A percentile compares a stretch with the other conserved stretches of the same genome.
phyloP scores from a whole-genome alignment of 257 asterid genomes.

The Verbascum thapsus region DNA sequence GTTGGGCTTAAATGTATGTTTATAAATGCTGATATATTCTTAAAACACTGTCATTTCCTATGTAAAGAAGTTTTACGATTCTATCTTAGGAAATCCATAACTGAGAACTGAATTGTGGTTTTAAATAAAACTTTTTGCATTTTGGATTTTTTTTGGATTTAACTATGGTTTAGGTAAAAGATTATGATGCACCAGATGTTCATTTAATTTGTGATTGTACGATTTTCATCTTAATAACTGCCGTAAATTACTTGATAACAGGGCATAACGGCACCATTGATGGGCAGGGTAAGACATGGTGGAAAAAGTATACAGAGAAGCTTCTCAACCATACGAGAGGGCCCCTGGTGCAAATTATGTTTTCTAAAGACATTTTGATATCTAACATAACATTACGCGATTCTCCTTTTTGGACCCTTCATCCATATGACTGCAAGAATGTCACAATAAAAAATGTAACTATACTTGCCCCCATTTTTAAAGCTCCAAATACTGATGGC shows the following conservation, averaged over 20 bases:
- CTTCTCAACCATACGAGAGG: slow-evolving; percentile 82
- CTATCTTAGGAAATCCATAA: not conserved
- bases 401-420: slow-evolving; percentile 90
- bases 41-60: not conserved
- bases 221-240: slow-evolving; percentile 30
- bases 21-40: not conserved
- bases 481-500: slow-evolving; percentile 90
- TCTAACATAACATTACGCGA: slow-evolving; percentile 68
- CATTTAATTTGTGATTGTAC: slow-evolving; percentile 18
- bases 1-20: not conserved
- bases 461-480: slow-evolving; percentile 63
- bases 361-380: slow-evolving; percentile 67
- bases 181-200: slow-evolving; percentile 17
- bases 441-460: slow-evolving; percentile 64
- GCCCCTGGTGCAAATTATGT: slow-evolving; percentile 82
- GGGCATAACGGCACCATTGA: slow-evolving; percentile 83
- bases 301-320: slow-evolving; percentile 68
- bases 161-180: not conserved
- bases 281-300: slow-evolving; percentile 83
- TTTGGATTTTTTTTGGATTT: not conserved
- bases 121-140: not conserved
- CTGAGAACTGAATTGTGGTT: not conserved
- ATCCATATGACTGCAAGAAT: slow-evolving; percentile 80
- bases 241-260: slow-evolving; percentile 34
- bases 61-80: not conserved